A percentile compares a stretch with the other conserved stretches of the same genome.
Evolutionary conservation across 164 flowering plant genomes (phyloP).

Genomic region (Magnolia kwangsiensis): DNA sequence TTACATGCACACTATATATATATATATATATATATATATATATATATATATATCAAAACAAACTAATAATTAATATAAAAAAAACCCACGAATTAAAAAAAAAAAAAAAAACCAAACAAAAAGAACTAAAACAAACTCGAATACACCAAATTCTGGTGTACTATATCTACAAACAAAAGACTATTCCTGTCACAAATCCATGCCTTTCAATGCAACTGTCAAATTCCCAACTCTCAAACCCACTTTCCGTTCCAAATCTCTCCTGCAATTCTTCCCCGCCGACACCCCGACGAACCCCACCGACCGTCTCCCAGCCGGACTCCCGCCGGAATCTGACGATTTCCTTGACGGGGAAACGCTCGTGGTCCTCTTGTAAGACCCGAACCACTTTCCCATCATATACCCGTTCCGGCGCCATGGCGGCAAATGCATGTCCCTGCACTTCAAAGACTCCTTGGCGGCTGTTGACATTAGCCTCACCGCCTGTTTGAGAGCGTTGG

Average conservation of each 20-base stretch:
- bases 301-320: background rate
- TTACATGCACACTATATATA: background rate
- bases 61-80: background rate
- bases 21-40: too few species aligned
- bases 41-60: background rate
- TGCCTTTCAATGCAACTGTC: background rate
- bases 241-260: background rate
- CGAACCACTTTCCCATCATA: constrained; percentile 74
- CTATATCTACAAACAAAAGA: too few species aligned
- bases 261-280: background rate
- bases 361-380: constrained; percentile 51
- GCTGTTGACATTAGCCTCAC: constrained; percentile 41
- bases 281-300: background rate
- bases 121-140: too few species aligned
- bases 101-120: too few species aligned
- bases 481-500: constrained; percentile 48
- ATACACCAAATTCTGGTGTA: too few species aligned
- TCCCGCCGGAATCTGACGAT: background rate
- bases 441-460: constrained; percentile 56
- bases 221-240: background rate
- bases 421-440: constrained; percentile 44
- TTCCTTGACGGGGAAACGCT: constrained; percentile 13
- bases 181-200: background rate
- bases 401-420: constrained; percentile 79
- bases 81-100: too few species aligned